A percentile compares a stretch with the other conserved stretches of the same genome.
Evolutionary conservation across 305 asterid genomes (phyloP).

Genomic region (Ajuga reptans): DNA sequence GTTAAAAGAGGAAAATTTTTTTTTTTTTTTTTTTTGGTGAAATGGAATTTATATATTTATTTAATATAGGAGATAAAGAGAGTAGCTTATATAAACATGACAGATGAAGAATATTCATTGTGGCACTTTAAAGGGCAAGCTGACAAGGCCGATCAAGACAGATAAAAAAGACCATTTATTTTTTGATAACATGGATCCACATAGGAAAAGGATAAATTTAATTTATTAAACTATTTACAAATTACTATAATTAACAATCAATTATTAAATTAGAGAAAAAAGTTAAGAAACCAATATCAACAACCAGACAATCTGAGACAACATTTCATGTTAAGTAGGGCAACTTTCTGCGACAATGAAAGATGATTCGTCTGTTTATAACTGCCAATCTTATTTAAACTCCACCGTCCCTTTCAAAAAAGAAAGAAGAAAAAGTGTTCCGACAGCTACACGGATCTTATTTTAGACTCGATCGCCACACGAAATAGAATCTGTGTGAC

Average conservation of each 20-base stretch:
- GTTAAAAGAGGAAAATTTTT: neutral
- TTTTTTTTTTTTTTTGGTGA: neutral
- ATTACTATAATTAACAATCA: no score
- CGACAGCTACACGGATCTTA: no score
- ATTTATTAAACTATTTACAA: neutral
- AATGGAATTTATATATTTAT: neutral
- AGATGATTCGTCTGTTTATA: conserved; percentile 11
- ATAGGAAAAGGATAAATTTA: conserved; percentile 4
- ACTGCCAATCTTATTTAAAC: neutral
- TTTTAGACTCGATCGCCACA: no score
- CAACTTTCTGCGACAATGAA: conserved; percentile 12
- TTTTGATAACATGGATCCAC: conserved; percentile 24
- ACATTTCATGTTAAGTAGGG: neutral
- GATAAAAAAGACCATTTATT: conserved; percentile 6
- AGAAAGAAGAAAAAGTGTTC: no score
- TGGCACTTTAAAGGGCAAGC: conserved; percentile 4
- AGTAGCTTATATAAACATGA: neutral
- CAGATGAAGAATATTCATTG: conserved; percentile 10
- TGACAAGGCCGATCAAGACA: conserved; percentile 9
- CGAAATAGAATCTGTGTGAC: no score
- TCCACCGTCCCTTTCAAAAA: no score
- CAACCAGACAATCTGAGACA: neutral
- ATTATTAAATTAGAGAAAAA: no score
- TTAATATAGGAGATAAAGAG: neutral
- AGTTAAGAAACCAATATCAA: conserved; percentile 6